These are phyloP conservation scores for Mycogone perniciosa DNA, from an alignment of 2,329 filamentous ascomycete species.

Conservation along the genomic window DNA sequence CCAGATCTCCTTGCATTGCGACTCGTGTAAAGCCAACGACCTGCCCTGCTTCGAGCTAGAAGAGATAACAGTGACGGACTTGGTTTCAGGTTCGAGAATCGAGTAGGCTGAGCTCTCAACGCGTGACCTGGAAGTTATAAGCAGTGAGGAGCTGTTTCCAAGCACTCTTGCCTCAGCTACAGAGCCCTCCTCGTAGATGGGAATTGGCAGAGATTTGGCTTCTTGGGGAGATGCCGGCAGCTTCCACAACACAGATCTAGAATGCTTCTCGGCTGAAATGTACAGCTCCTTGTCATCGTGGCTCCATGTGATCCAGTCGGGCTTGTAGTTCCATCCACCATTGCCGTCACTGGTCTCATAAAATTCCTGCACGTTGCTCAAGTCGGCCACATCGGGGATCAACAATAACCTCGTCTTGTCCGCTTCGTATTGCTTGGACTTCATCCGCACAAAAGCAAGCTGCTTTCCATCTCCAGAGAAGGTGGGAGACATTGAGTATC, in stretches of 20 bases:
- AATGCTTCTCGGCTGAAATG: constrained; percentile 67
- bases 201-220: constrained; percentile 41
- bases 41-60: constrained; percentile 61
- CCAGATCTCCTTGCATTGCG: constrained; percentile 63
- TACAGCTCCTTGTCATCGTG: constrained; percentile 57
- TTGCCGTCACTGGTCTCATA: constrained; percentile 56
- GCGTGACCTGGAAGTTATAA: constrained; percentile 62
- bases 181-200: constrained; percentile 47
- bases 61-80: constrained; percentile 42
- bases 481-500: constrained; percentile 59
- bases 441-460: constrained; percentile 76
- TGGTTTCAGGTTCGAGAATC: constrained; percentile 45
- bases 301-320: constrained; percentile 52
- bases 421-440: constrained; percentile 68
- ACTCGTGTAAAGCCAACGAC: constrained; percentile 57
- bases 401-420: constrained; percentile 63
- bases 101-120: constrained; percentile 67
- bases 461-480: constrained; percentile 69
- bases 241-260: constrained; percentile 54
- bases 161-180: constrained; percentile 50
- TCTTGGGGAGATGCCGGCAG: constrained; percentile 49
- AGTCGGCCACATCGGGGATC: constrained; percentile 52
- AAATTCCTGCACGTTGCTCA: constrained; percentile 55
- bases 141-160: constrained; percentile 41
- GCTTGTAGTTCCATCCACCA: constrained; percentile 55